These are phyloP conservation scores for Neophaeococcomyces aloes DNA, from an alignment of 2,329 filamentous ascomycete genomes.

Conservation along the genomic window DNA sequence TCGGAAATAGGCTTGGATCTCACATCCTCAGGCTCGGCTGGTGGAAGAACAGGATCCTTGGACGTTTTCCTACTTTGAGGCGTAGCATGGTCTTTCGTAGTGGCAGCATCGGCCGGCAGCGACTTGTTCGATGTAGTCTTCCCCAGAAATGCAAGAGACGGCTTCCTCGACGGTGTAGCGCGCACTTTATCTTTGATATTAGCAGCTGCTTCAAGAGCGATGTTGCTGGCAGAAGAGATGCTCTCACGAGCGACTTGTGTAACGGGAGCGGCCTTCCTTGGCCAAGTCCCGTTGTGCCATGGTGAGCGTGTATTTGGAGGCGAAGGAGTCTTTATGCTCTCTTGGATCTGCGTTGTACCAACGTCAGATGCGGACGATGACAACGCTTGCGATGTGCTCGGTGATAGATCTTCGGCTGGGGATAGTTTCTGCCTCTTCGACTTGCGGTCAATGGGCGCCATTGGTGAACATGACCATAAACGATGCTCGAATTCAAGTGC, in stretches of 20 bases:
- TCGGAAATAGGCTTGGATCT: too few relatives aligned
- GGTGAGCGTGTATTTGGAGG: constrained; percentile 1
- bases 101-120: constrained; percentile 35
- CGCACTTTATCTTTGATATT: constrained; percentile 22
- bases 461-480: constrained; percentile 4
- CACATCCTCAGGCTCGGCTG: not conserved
- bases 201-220: constrained; percentile 28
- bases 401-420: constrained; percentile 8
- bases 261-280: constrained; percentile 38
- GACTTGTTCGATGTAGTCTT: constrained; percentile 33
- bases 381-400: constrained; percentile 8
- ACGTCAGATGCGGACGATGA: not conserved
- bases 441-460: constrained; percentile 18
- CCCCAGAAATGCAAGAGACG: constrained; percentile 33
- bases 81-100: constrained; percentile 36
- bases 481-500: not conserved
- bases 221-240: constrained; percentile 34
- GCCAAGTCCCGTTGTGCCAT: constrained; percentile 40
- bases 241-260: constrained; percentile 42
- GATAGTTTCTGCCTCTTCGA: constrained; percentile 22
- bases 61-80: constrained; percentile 19
- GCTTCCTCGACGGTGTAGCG: constrained; percentile 22
- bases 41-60: not conserved
- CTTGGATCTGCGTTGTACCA: too few relatives aligned
- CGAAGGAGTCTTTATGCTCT: not conserved